Evolutionary conservation across 2,329 filamentous ascomycete species (phyloP).

Genomic region (Aspergillus hortae): DNA sequence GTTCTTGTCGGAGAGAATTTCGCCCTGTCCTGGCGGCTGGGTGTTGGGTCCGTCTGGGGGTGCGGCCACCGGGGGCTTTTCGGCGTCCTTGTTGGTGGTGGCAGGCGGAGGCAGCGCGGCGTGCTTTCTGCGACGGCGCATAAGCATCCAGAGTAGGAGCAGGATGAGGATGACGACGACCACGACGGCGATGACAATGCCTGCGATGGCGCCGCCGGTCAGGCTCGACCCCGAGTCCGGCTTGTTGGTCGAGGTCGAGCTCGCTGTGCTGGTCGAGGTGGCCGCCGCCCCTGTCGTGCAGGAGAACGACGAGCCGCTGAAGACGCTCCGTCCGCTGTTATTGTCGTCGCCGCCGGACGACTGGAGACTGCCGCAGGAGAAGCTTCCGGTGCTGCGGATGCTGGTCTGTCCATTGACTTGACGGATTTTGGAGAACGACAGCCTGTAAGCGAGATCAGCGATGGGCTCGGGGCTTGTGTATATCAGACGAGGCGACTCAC

Average conservation of each 20-base stretch:
- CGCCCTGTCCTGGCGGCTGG: background rate
- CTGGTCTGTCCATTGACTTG: slow-evolving; percentile 18
- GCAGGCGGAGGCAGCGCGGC: background rate
- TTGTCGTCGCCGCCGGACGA: background rate
- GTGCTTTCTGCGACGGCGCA: slow-evolving; percentile 12
- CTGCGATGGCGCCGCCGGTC: slow-evolving; percentile 25
- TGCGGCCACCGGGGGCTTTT: background rate
- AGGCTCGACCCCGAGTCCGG: slow-evolving; percentile 10
- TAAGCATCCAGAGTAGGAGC: slow-evolving; percentile 14
- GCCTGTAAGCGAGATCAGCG: slow-evolving; percentile 9
- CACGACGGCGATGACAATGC: slow-evolving; percentile 38
- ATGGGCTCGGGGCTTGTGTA: background rate
- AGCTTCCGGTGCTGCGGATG: slow-evolving; percentile 18
- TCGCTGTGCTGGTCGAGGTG: slow-evolving; percentile 5
- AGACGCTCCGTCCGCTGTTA: background rate
- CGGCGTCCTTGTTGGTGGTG: background rate
- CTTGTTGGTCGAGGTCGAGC: background rate
- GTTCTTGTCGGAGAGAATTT: background rate
- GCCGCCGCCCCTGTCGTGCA: slow-evolving; percentile 1
- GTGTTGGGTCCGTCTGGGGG: background rate
- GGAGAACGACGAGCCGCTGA: slow-evolving; percentile 1
- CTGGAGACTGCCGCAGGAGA: slow-evolving; percentile 20
- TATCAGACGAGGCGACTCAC: slow-evolving; percentile 10
- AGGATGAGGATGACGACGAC: slow-evolving; percentile 28
- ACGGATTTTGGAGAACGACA: slow-evolving; percentile 23